Conservation (phyloP, 31 red algal species). For the Odonthalia washingtoniensis region DNA sequence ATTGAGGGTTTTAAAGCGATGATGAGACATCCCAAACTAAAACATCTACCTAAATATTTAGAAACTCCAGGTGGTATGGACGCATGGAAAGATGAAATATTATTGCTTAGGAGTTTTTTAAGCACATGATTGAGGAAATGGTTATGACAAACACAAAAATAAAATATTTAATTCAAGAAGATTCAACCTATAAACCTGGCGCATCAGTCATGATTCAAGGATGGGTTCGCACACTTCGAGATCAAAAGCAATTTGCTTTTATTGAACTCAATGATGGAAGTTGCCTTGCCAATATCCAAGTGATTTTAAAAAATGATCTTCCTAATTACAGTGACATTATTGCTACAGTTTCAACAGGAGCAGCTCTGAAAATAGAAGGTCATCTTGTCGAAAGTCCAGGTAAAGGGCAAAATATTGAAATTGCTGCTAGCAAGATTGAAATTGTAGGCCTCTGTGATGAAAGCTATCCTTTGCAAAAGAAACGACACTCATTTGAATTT, state of each 20-base stretch:
- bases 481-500: slow-evolving; percentile 83
- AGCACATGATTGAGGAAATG: too few species aligned
- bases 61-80: slow-evolving; percentile 8
- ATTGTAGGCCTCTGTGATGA: slow-evolving; percentile 47
- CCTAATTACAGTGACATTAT: slow-evolving; percentile 38
- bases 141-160: too few species aligned
- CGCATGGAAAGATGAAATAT: too few species aligned
- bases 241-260: slow-evolving; percentile 81
- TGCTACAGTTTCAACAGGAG: slow-evolving; percentile 50
- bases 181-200: slow-evolving; percentile 16
- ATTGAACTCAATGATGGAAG: slow-evolving; percentile 78
- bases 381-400: slow-evolving; percentile 57
- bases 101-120: too few species aligned
- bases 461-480: slow-evolving; percentile 80
- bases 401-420: slow-evolving; percentile 68
- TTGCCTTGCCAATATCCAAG: slow-evolving; percentile 62
- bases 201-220: slow-evolving; percentile 61
- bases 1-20: not conserved
- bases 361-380: slow-evolving; percentile 65
- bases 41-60: not conserved
- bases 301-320: slow-evolving; percentile 55
- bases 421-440: slow-evolving; percentile 47
- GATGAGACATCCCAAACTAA: not conserved
- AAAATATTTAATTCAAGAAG: too few species aligned
- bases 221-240: slow-evolving; percentile 84